Base-by-base conservation (phyloP, 805 yeast genomes). In the Pichia thaimueangensis region DNA sequence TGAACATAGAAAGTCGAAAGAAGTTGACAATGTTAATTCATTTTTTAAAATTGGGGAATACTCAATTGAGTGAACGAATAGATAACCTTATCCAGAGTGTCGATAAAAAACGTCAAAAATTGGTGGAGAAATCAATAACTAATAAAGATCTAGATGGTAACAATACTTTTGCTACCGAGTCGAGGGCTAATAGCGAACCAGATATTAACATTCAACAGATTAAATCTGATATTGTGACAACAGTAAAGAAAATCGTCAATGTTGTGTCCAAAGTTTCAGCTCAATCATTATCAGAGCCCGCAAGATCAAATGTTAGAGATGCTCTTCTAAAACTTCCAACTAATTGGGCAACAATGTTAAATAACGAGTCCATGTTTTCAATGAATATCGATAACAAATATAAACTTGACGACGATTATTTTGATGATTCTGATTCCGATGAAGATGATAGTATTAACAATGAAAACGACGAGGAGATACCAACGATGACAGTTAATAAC, bases 251-350 rank as follows among this genome's bases (percentile, higher is more conserved):
- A 57, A 87, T 88, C 36, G 88, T 89, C 28, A 77, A 80, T 31
- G 77, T 91, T 30, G 84, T 93, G 10, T 86, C 97, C 4, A 85
- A 84, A 49, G 86, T 86, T 52, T 85, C 88, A 1, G 87, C 89
- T 0, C 76, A 71, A 45, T 76, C 87, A 3, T 60, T 83, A 27
- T 86, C 88, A 7, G 87, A 82, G 50, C 84, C 86, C 3, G 87
- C 88, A 7, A 75, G 95, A 49, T 68, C 82, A 2, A 80, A 83
- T 39, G 94, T 93, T 12, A 72, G 97, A 29, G 85, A 82, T 48
- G 80, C 83, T 30, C 71, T 91, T 13, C 67, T 93, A 39, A 74
- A 76, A 45, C 68, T 91, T 36, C 98, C 97, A 1, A 62, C 72
- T 30, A 74, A 80, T 54, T 75, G 91, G 91, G 76, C 88, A 49